Evolutionary conservation across 2,329 filamentous ascomycete genomes (phyloP), one percentile per base, ranked within the genome.

Genomic region (Talaromyces amestolkiae): DNA sequence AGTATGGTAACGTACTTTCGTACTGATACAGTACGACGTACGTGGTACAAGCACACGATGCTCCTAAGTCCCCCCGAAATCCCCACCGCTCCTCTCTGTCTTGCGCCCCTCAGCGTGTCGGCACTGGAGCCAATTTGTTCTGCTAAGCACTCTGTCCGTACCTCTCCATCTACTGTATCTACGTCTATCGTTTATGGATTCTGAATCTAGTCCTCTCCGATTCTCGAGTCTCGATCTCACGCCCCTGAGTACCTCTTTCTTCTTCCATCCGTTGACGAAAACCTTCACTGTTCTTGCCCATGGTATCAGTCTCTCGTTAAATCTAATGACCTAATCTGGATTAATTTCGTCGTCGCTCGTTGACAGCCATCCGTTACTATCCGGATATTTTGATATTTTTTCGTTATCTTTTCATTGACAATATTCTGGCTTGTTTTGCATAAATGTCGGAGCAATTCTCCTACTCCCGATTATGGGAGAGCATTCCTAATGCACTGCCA

Each of bases 401-500:
- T 9, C 13, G 5, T 15, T 19, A 31, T 58, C 56, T 43, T 43
- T 24, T 45, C 37, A 19, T n/a, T 27, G 24, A 17, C 43, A 58
- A 15, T 37, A 39, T 24, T 33, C 37, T 45, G 35, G 19, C 35
- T 58, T 15, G 9, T 35, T 49, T 24, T 33, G 58, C 63, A 39
- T 60, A 58, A 41, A 66, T 66, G 64, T 24, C 64, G 22, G 41
- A 63, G 22, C 60, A 65, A 39, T 45, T 63, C 17, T 59, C 56
- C 13, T 66, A 66, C 45, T 58, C 64, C 33, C 64, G 64, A 10
- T 37, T 66, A 37, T 62, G 64, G 43, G 64, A 66, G 22, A 72
- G 71, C 63, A 69, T 70, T 59, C 67, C 68, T 37, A 65, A 67
- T 56, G 60, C 70, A 24, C 68, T 63, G 8, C 68, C 68, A 61